Evolutionary conservation across 1,284 basidiomycete species (phyloP), one percentile per base, ranked within the genome.

Genomic region (Ustilago loliicola): DNA sequence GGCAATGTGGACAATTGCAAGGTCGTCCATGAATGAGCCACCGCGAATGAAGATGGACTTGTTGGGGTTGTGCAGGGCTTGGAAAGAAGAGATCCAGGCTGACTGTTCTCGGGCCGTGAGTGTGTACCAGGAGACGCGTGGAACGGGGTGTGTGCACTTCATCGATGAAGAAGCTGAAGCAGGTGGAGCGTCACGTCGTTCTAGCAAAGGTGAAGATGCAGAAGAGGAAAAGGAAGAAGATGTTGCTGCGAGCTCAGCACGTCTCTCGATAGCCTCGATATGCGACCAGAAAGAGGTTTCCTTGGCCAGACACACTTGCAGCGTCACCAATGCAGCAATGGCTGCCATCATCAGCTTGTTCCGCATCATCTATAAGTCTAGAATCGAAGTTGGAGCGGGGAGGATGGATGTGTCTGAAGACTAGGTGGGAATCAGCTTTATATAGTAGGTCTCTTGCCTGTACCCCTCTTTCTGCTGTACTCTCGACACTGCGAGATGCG

Each of bases 11-110:
- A 72, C 73, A 36, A 76, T 50, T 0, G 58, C 52, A 3, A 76
- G 52, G n/a, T 76, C 73, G 32, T 76, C 73, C 60, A 76, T 67
- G 34, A 67, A 72, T 0, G 51, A 53, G 3, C 73, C 73, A 1
- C 57, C 61, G 0, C 47, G 23, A 27, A 76, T 50, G n/a, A 76
- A 76, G 59, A 76, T 72, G 15, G 65, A 68, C n/a, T 66, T 61
- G 13, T 54, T 54, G 0, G 53, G 60, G 1, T 17, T 42, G 45
- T 51, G 47, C 1, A 76, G 58, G 7, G 1, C 7, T 0, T 54
- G 25, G 55, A 76, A 76, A 1, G 30, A n/a, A 3, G 19, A 6
- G 25, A 68, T 58, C 73, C 73, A 76, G 2, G 64, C 42, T 1
- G 42, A 17, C 4, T 50, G 55, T 30, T 76, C 73, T 15, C 57